Conservation (phyloP, 2,329 filamentous ascomycete species). For the Aspergillus puulaauensis region DNA sequence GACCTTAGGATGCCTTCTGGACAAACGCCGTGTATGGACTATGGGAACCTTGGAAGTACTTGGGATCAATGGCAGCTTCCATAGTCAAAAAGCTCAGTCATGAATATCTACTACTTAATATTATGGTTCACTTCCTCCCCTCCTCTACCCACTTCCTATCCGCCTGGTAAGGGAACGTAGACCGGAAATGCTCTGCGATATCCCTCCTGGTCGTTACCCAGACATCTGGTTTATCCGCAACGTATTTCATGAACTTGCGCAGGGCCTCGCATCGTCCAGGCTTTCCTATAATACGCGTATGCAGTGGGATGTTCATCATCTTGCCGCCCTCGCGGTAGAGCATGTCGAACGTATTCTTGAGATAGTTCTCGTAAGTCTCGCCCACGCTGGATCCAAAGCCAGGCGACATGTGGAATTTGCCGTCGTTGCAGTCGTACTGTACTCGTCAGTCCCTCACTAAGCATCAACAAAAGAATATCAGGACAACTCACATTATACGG, state of each 20-base stretch:
- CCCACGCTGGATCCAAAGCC: slow-evolving; percentile 46
- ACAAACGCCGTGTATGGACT: too few relatives aligned
- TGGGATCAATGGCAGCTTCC: too few relatives aligned
- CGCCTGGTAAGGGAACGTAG: too few relatives aligned
- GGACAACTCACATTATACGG: slow-evolving; percentile 6
- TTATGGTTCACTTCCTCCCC: too few relatives aligned
- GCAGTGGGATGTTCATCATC: slow-evolving; percentile 60
- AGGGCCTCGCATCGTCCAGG: slow-evolving; percentile 54
- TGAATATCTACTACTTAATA: too few relatives aligned
- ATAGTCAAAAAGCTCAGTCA: too few relatives aligned
- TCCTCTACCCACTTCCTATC: too few relatives aligned
- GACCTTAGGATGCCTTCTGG: too few relatives aligned
- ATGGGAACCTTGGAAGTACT: too few relatives aligned
- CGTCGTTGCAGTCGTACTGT: slow-evolving; percentile 49
- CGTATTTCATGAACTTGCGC: slow-evolving; percentile 21
- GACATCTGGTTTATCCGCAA: slow-evolving; percentile 44
- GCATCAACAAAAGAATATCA: background rate
- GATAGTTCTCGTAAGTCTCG: slow-evolving; percentile 38
- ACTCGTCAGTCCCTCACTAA: background rate
- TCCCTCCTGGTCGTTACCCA: slow-evolving; percentile 47
- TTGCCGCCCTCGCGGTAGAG: slow-evolving; percentile 55
- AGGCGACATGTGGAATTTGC: slow-evolving; percentile 46
- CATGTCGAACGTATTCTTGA: slow-evolving; percentile 52
- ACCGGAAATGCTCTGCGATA: slow-evolving; percentile 38
- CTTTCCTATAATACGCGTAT: slow-evolving; percentile 54